Evolutionary conservation across 257 asterid species (phyloP).

Genomic region (Lycium ferocissimum): DNA sequence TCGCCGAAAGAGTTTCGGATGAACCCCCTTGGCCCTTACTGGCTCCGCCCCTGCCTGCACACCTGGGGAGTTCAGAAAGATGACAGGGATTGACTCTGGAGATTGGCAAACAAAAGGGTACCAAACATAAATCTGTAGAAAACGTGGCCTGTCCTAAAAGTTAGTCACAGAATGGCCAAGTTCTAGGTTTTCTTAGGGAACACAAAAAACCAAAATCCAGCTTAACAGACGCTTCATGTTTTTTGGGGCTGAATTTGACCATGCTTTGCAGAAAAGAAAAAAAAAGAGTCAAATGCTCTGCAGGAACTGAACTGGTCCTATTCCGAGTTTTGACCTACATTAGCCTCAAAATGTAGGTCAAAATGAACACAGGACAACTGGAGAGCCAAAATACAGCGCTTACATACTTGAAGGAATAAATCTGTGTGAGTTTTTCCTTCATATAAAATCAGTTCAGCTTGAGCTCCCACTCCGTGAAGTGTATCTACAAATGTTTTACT

Average conservation of each 20-base stretch:
- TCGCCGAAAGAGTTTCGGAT: no score
- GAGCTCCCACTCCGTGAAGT: conserved; percentile 69
- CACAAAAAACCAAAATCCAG: background rate
- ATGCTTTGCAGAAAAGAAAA: background rate
- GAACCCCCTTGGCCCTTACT: no score
- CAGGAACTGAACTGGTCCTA: background rate
- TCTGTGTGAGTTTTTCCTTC: conserved; percentile 94
- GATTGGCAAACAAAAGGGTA: background rate
- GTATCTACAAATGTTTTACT: conserved; percentile 69
- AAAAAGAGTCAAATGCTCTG: background rate
- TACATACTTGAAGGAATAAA: conserved; percentile 81
- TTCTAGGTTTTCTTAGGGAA: background rate
- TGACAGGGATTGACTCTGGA: background rate
- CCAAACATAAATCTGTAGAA: background rate
- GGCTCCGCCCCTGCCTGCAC: no score
- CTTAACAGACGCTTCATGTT: background rate
- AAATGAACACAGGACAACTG: background rate
- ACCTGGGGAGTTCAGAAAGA: background rate
- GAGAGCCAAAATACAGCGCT: background rate
- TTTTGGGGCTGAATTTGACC: background rate
- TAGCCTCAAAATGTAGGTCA: no score
- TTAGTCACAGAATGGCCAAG: background rate
- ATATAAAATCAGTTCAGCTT: conserved; percentile 70
- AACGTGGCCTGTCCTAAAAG: background rate
- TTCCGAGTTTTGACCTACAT: background rate